These are phyloP conservation scores for Chlorencoelia australis DNA, from an alignment of 2,329 filamentous ascomycete species.

Conservation along the genomic window DNA sequence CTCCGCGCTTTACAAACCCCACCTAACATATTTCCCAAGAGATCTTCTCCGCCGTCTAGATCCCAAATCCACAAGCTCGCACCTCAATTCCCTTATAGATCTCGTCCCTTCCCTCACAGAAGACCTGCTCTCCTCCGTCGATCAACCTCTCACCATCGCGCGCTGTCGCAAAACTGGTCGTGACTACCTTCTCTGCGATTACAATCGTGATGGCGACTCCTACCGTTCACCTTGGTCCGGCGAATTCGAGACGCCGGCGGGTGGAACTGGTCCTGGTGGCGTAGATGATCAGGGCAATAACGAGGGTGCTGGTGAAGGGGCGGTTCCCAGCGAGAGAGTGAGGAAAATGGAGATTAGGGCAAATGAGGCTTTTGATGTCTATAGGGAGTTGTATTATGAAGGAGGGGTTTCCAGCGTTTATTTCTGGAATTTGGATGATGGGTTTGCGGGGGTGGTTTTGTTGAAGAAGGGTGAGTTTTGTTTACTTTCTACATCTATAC, in stretches of 20 bases:
- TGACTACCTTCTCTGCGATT: constrained; percentile 97
- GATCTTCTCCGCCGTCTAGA: constrained; percentile 97
- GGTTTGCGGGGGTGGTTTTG: constrained; percentile 90
- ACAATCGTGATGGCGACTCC: constrained; percentile 97
- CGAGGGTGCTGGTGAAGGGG: constrained; percentile 62
- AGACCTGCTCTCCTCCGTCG: constrained; percentile 94
- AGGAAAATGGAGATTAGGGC: constrained; percentile 88
- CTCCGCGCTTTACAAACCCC: not conserved
- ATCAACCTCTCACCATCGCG: constrained; percentile 81
- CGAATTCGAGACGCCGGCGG: constrained; percentile 87
- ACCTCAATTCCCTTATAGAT: constrained; percentile 80
- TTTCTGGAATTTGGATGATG: constrained; percentile 96
- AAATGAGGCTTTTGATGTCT: constrained; percentile 95
- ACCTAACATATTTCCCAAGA: constrained; percentile 38
- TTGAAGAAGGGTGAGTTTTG: constrained; percentile 73
- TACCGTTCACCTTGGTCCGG: constrained; percentile 99
- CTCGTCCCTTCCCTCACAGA: constrained; percentile 89
- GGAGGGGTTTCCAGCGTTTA: constrained; percentile 94
- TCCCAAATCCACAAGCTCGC: constrained; percentile 79
- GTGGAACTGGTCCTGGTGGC: constrained; percentile 47
- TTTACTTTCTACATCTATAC: constrained; percentile 1
- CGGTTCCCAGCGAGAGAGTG: constrained; percentile 81
- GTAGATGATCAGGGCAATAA: constrained; percentile 39
- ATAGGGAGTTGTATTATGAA: constrained; percentile 93
- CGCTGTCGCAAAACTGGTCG: constrained; percentile 82